Conservation (phyloP, 192 early-diverging fungal species). For the Entomortierella lignicola region DNA sequence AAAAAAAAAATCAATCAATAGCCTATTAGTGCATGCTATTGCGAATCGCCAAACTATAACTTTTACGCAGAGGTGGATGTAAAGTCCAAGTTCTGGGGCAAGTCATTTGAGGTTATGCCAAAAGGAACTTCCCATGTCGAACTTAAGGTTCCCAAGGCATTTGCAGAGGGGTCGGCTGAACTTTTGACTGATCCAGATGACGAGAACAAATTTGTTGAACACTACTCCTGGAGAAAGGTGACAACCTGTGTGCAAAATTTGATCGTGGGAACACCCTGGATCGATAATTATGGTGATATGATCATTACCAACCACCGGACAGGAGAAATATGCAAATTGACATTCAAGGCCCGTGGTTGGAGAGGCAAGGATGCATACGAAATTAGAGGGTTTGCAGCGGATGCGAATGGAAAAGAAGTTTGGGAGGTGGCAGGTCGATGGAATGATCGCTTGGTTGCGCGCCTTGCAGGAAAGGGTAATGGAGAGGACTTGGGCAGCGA, state of each 20-base stretch:
- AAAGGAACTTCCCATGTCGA: slow-evolving; percentile 85
- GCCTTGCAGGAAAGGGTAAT: slow-evolving; percentile 40
- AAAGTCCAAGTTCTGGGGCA: slow-evolving; percentile 88
- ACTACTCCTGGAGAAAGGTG: slow-evolving; percentile 91
- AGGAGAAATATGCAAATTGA: slow-evolving; percentile 78
- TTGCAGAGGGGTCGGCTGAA: slow-evolving; percentile 42
- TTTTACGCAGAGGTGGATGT: slow-evolving; percentile 92
- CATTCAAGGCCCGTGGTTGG: slow-evolving; percentile 83
- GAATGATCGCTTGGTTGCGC: slow-evolving; percentile 74
- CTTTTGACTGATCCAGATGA: slow-evolving; percentile 57
- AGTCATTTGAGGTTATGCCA: slow-evolving; percentile 83
- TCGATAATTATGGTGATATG: slow-evolving; percentile 90
- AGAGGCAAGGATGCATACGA: slow-evolving; percentile 75
- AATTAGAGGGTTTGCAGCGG: slow-evolving; percentile 65
- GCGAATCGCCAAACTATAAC: slow-evolving; percentile 82
- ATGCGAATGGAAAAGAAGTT: slow-evolving; percentile 59
- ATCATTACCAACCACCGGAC: slow-evolving; percentile 86
- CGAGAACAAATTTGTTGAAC: slow-evolving; percentile 72
- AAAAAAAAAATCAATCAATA: slow-evolving; percentile 6
- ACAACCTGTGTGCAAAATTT: slow-evolving; percentile 88
- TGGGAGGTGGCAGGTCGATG: slow-evolving; percentile 78
- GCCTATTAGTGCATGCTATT: slow-evolving; percentile 89
- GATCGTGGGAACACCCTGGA: slow-evolving; percentile 85
- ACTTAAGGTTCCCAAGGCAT: slow-evolving; percentile 73
- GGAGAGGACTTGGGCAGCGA: slow-evolving; percentile 60